These are phyloP conservation scores for Scleroderma citrinum DNA, from an alignment of 768 basidiomycete genomes.

Conservation along the genomic window DNA sequence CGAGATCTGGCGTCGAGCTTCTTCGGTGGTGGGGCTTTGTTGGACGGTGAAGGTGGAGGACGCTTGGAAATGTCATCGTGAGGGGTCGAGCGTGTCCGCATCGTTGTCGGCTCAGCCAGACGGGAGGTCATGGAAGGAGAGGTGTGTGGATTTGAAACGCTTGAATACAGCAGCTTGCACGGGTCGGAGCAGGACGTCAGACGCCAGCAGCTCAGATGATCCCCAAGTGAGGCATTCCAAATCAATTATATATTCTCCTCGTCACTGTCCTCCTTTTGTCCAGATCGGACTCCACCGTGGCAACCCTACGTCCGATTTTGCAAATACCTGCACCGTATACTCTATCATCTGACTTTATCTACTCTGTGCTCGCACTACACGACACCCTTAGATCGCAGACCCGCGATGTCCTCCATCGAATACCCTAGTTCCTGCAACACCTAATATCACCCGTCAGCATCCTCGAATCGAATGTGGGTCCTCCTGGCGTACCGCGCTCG, in stretches of 20 bases:
- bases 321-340: neutral
- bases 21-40: constrained; percentile 25
- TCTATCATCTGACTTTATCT: neutral
- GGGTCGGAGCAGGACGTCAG: constrained; percentile 12
- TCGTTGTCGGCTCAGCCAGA: constrained; percentile 18
- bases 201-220: neutral
- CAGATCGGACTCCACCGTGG: neutral
- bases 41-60: constrained; percentile 29
- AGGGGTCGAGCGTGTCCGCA: constrained; percentile 24
- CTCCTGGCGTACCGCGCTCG: constrained; percentile 51
- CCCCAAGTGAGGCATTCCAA: neutral
- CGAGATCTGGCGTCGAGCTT: constrained; percentile 27
- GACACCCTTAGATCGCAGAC: constrained; percentile 37
- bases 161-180: neutral
- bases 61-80: constrained; percentile 24
- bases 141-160: constrained; percentile 7
- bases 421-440: constrained; percentile 41
- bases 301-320: neutral
- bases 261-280: neutral
- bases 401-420: constrained; percentile 32
- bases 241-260: neutral
- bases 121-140: constrained; percentile 22
- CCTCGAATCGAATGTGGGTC: constrained; percentile 2
- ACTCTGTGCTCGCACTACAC: constrained; percentile 24
- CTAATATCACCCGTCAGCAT: constrained; percentile 18